phyloP scores from a whole-genome alignment of 2,329 filamentous ascomycete species.

The Hypoxylon sp. region DNA sequence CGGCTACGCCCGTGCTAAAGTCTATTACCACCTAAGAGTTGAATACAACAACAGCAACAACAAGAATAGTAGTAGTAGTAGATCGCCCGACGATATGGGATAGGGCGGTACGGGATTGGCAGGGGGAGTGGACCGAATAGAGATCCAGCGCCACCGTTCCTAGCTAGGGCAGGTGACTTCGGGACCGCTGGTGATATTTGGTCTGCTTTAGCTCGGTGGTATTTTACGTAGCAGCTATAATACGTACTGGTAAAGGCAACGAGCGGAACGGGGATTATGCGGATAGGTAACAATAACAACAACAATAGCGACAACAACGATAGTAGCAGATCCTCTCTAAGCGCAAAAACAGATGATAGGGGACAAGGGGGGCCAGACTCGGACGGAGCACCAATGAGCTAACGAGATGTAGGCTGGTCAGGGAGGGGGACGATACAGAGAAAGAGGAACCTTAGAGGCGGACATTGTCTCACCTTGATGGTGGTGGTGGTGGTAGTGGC shows the following conservation, averaged over 20 bases:
- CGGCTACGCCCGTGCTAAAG: conserved; percentile 34
- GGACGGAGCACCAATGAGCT: conserved; percentile 28
- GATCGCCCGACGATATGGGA: conserved; percentile 44
- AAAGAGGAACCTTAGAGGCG: conserved; percentile 31
- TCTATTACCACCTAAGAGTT: conserved; percentile 39
- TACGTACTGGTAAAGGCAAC: conserved; percentile 13
- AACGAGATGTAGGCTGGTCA: background rate
- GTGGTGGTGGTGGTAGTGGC: background rate
- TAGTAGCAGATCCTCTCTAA: conserved; percentile 24
- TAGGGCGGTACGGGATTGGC: conserved; percentile 42
- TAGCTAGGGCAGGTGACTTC: conserved; percentile 44
- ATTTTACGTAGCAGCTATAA: conserved; percentile 38
- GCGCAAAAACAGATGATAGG: conserved; percentile 20
- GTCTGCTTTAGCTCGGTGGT: conserved; percentile 33
- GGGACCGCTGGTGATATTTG: conserved; percentile 20
- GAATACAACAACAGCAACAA: conserved; percentile 30
- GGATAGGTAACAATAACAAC: conserved; percentile 31
- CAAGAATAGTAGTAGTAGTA: conserved; percentile 21
- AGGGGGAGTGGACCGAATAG: conserved; percentile 36
- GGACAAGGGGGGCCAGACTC: conserved; percentile 12
- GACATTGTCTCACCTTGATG: conserved; percentile 46
- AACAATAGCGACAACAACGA: conserved; percentile 32
- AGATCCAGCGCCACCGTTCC: conserved; percentile 41
- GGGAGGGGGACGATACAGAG: conserved; percentile 22
- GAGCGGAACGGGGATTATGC: conserved; percentile 20